Evolutionary conservation across 768 basidiomycete species (phyloP).

Genomic region (Tubosaeta brunneosetosa): DNA sequence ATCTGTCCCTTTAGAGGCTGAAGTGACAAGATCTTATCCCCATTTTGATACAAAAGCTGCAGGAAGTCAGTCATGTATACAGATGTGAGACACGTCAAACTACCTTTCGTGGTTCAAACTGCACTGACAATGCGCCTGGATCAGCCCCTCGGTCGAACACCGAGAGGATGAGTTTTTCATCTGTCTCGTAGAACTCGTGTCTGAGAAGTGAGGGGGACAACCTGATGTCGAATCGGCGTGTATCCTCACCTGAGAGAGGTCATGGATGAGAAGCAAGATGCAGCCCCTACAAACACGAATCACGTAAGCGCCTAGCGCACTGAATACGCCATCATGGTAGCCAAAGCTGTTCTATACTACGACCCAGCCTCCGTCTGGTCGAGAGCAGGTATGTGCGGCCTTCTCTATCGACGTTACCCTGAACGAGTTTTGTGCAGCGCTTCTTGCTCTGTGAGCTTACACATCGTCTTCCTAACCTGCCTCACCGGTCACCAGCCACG

Average conservation of each 20-base stretch:
- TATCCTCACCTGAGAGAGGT: slow-evolving; percentile 23
- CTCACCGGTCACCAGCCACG: slow-evolving; percentile 35
- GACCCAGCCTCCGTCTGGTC: slow-evolving; percentile 59
- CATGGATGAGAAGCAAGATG: slow-evolving; percentile 17
- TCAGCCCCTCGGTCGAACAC: slow-evolving; percentile 78
- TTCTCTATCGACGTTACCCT: background rate
- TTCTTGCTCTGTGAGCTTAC: slow-evolving; percentile 50
- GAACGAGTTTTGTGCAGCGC: slow-evolving; percentile 32
- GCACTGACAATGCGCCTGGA: slow-evolving; percentile 54
- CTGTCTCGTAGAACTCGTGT: slow-evolving; percentile 87
- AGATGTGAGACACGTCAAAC: background rate
- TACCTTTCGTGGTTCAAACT: slow-evolving; percentile 64
- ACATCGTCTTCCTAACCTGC: background rate
- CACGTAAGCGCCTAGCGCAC: slow-evolving; percentile 16
- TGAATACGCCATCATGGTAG: slow-evolving; percentile 26
- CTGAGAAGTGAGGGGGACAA: slow-evolving; percentile 31
- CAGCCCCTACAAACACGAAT: slow-evolving; percentile 26
- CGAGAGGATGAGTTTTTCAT: slow-evolving; percentile 66
- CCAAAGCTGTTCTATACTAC: slow-evolving; percentile 83
- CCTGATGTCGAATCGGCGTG: background rate
- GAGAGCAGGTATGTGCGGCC: slow-evolving; percentile 46
- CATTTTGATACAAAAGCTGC: slow-evolving; percentile 48
- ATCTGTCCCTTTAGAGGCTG: slow-evolving; percentile 84
- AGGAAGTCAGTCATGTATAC: background rate
- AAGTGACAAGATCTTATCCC: slow-evolving; percentile 64